Percentiles rank a stretch among this genome's conserved stretches.
These are phyloP conservation scores for Trebouxia sp. DNA, from an alignment of 139 green algal species.

Conservation along the genomic window DNA sequence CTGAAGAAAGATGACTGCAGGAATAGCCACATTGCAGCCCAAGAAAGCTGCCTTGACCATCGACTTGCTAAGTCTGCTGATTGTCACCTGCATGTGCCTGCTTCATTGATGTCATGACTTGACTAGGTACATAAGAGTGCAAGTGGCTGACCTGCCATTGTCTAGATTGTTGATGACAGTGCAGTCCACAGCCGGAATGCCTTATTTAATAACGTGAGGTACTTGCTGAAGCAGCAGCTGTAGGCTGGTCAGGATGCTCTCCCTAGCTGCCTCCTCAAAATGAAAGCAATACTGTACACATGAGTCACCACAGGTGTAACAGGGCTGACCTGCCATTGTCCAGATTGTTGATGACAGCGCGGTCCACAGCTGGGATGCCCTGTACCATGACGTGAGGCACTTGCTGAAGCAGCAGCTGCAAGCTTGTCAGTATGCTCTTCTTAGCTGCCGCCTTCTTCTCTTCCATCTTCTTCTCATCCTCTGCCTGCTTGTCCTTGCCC, in stretches of 20 bases:
- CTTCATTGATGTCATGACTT: no score
- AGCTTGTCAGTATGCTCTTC: not conserved
- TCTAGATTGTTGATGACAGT: conserved; percentile 88
- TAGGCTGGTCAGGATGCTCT: not conserved
- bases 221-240: conserved; percentile 51
- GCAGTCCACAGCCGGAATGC: conserved; percentile 85
- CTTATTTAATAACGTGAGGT: conserved; percentile 54
- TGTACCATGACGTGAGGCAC: conserved; percentile 45
- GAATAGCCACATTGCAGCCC: no score
- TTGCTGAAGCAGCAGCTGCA: conserved; percentile 52
- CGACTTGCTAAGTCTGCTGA: no score
- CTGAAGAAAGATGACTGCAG: no score
- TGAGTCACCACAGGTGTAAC: no score
- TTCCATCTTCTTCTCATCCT: conserved; percentile 22
- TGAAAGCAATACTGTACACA: no score
- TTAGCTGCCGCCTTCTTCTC: not conserved
- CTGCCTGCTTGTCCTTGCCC: conserved; percentile 27
- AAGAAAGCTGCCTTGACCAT: no score
- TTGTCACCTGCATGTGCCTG: no score
- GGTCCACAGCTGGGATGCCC: conserved; percentile 86
- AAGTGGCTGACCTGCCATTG: conserved; percentile 75
- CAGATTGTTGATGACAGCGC: conserved; percentile 89
- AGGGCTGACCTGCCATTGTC: conserved; percentile 73
- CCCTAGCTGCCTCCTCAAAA: not conserved
- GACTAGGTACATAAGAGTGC: no score